Percentiles rank a stretch among this genome's conserved stretches.
These are phyloP conservation scores for Ananas comosus DNA, from an alignment of 176 grass and related monocot genomes.

Conservation along the genomic window DNA sequence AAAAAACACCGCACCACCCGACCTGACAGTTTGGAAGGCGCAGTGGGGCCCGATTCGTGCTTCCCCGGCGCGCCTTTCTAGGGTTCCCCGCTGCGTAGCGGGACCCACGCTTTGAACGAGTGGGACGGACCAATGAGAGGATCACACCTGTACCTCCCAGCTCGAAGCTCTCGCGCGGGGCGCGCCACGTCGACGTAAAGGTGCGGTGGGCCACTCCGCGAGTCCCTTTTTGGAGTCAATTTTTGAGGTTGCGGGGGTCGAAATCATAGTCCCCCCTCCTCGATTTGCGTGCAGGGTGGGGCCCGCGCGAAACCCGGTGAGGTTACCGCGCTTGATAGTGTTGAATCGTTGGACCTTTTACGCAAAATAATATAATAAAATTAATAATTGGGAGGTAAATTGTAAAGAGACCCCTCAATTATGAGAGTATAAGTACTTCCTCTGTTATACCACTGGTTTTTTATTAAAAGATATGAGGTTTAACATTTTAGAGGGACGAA, in stretches of 20 bases:
- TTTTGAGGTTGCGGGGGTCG: background rate
- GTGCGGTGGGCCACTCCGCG: background rate
- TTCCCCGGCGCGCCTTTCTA: background rate
- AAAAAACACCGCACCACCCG: background rate
- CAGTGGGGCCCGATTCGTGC: background rate
- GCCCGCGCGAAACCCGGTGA: constrained; percentile 12
- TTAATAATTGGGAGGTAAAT: too few species aligned
- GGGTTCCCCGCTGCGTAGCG: background rate
- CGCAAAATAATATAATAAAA: too few species aligned
- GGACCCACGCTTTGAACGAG: background rate
- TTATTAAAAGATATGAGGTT: too few species aligned
- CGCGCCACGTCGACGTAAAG: background rate
- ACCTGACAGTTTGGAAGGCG: constrained; percentile 1
- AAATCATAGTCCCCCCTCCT: constrained; percentile 20
- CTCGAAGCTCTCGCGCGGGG: background rate
- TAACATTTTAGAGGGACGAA: too few species aligned
- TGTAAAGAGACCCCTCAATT: too few species aligned
- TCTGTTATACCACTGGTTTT: too few species aligned
- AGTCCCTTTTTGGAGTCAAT: background rate
- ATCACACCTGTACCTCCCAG: background rate
- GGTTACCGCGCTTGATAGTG: background rate
- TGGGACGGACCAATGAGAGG: background rate
- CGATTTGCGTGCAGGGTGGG: constrained; percentile 21
- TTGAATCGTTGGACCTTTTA: too few species aligned
- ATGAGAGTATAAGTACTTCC: too few species aligned